A percentile compares a stretch with the other conserved stretches of the same genome.
Evolutionary conservation across 768 basidiomycete species (phyloP).

Genomic region (Panaeolus cyanescens): DNA sequence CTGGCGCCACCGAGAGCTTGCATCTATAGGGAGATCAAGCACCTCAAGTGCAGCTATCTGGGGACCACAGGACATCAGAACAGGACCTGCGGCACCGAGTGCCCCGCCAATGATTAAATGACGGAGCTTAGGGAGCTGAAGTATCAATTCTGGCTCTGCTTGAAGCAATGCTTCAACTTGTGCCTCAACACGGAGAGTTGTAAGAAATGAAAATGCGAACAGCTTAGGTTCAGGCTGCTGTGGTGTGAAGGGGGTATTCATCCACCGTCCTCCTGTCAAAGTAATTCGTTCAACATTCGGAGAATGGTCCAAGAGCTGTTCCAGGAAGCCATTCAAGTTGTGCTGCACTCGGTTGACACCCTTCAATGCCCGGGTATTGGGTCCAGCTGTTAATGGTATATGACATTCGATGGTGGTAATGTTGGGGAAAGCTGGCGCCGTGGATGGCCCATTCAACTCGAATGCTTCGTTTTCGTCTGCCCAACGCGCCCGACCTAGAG

Average conservation of each 20-base stretch:
- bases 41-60: neutral
- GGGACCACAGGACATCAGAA: neutral
- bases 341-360: neutral
- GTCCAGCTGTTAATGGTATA: neutral
- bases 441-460: neutral
- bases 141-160: neutral
- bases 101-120: neutral
- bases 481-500: conserved; percentile 6
- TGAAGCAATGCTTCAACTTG: neutral
- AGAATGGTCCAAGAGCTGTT: neutral
- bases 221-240: neutral
- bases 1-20: neutral
- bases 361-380: neutral
- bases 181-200: neutral
- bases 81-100: neutral
- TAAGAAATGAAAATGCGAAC: neutral
- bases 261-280: neutral
- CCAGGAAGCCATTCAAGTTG: neutral
- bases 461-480: neutral
- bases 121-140: neutral
- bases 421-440: neutral
- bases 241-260: neutral
- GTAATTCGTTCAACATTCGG: neutral
- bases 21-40: neutral
- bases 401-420: neutral